phyloP scores from a whole-genome alignment of 225 moss, liverwort and hornwort genomes.

The Pseudisothecium myosuroides region DNA sequence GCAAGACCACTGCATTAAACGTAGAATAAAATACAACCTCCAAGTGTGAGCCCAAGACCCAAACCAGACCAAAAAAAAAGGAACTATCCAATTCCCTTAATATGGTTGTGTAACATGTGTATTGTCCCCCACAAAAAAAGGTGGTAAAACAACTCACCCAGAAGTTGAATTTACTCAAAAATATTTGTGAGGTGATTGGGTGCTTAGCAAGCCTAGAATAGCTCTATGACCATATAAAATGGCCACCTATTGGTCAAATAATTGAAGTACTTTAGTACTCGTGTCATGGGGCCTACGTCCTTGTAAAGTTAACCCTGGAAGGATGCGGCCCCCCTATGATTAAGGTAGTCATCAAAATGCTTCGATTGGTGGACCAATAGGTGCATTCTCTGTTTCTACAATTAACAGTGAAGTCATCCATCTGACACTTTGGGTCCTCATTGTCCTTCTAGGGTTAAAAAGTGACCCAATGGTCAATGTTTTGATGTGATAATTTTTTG shows the following conservation, averaged over 20 bases:
- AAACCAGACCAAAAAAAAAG: fast-evolving
- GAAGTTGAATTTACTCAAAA: neutral
- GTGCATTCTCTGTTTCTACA: no score
- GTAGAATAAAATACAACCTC: fast-evolving
- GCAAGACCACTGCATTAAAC: fast-evolving
- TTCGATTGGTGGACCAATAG: no score
- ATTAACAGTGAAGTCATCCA: no score
- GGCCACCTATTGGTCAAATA: neutral
- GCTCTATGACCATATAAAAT: fast-evolving
- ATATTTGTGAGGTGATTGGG: fast-evolving
- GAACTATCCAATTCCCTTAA: neutral
- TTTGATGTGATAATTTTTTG: neutral
- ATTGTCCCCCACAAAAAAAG: fast-evolving
- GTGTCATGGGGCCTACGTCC: no score
- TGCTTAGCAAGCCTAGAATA: fast-evolving
- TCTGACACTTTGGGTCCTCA: no score
- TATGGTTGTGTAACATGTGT: fast-evolving
- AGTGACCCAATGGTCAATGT: no score
- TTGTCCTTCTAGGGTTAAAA: fast-evolving
- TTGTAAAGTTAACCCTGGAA: no score
- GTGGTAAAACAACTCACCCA: fast-evolving
- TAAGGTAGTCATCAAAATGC: no score
- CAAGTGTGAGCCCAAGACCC: fast-evolving
- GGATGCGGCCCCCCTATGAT: no score
- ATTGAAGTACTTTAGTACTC: neutral